Evolutionary conservation across 257 asterid genomes (phyloP), one percentile per base, ranked within the genome.

Genomic region (Mitragyna speciosa): DNA sequence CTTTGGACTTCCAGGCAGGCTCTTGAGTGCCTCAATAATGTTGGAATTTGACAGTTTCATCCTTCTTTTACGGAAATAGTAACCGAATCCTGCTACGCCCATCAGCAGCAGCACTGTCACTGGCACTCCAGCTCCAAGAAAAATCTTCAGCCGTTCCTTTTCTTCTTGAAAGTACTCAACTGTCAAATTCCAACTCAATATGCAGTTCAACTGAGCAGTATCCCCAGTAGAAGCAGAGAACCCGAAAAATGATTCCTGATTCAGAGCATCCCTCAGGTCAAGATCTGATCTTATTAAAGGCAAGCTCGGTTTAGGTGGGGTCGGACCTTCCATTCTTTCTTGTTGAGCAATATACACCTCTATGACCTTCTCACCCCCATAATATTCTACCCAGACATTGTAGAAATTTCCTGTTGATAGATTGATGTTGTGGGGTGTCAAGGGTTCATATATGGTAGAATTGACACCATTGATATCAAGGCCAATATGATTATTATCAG

Each of bases 371-470:
- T 48, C 73, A 26, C 77, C 24, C 9, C 92, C 92, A 6, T 89
- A 90, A 79, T 95, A 93, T 19, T 93, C 91, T 31, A 95, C 87
- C 99, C 99, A 95, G 0, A 95, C 69, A 82, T 95, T 93, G 87
- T 80, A 88, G 75, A 90, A 90, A 33, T 56, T 87, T 26, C 83
- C 74, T 0, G 98, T 92, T 52, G 96, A 92, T 8, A 95, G 79
- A 2, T 86, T 85, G 78, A 95, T 91, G 54, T 86, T 86, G 73
- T n/a, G 83, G 2, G 82, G 82, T 0, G 87, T 15, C 14, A 95
- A 72, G 2, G 93, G 22, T 17, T 48, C 85, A 0, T n/a, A 2
- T 17, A 0, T 63, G 0, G 75, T 67, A 72, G 98, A 93, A 83
- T 84, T 78, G 75, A 95, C 87, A 58, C 95, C 5, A 81, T 91